Evolutionary conservation across 108 stramenopile genomes (phyloP), one percentile per base, ranked within the genome.

Genomic region (Thalassiosira profunda): DNA sequence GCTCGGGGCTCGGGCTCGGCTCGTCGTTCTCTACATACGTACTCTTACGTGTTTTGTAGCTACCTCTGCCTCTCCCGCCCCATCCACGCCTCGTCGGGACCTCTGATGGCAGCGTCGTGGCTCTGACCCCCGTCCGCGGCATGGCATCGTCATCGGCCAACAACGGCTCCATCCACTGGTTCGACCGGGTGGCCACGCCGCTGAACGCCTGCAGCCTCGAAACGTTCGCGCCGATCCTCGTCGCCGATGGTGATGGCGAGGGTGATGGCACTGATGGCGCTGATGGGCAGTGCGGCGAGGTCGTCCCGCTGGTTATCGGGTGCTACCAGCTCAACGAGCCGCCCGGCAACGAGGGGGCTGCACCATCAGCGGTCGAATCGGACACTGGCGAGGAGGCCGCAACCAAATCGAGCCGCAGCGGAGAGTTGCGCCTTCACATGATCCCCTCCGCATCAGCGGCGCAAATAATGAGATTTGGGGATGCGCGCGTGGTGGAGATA

Each of bases 161-260:
- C 15, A 33, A 67, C 17, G 51, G 40, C 23, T 17, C 7, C 31
- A 28, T 14, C 41, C 15, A 20, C 24, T 79, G 68, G 72, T 61
- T 82, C 25, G 89, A 90, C 52, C 65, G 56, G 42, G 45, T 79
- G 8, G 44, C 24, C 5, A 76, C 83, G 12, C 75, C 84, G 10
- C 54, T 89, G 34, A 86, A 93, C 79, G 84, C 91, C 14, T 93
- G 91, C 54, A 89, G 88, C 47, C 48, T 93, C 6, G 91, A 93
- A 62, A 77, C 86, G 29, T 66, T 18, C 51, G 29, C 33, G 29
- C 51, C 51, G 20, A 9, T 48, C 0, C 21, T 21, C 24, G 5
- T 14, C 24, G 57, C 24, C 40, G 57, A 48, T 15, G n/a, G n/a
- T n/a, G n/a, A n/a, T n/a, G n/a, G n/a, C n/a, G n/a, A n/a, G n/a